Base-by-base conservation (phyloP, 2,329 filamentous ascomycete genomes). In the Stemphylium beticola region DNA sequence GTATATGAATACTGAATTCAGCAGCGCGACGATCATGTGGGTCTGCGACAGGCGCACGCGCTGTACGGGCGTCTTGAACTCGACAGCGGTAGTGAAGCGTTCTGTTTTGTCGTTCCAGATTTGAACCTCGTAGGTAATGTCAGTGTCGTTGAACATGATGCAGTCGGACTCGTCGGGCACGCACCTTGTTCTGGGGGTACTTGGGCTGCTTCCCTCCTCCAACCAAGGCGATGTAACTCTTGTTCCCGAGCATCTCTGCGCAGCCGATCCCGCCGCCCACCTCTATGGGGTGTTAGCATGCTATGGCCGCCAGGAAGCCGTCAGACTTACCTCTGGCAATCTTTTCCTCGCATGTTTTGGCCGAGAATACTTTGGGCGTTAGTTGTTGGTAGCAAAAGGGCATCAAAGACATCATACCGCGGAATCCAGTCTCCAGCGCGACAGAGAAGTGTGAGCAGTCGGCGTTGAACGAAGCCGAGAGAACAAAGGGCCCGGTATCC, bases 91-190 rank as follows among this genome's bases (percentile, higher is more conserved):
- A 12, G 91, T 82, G 7, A 88, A 86, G 61, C 88, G 89, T 58
- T 89, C 86, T 62, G 90, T 90, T 57, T 86, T 83, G 67, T 96
- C 92, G 74, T 99, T 93, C 93, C 93, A 98, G 66, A 98, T 90
- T 61, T 96, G 87, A 43, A 93, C 83, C 85, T 88, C 53, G 20
- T 63, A 52, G 65, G 48, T 52, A 39, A 58, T 64, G 66, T 73
- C 68, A 72, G 58, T 66, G 34, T 58, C 38, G 58, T 51, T 49
- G 58, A 71, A 44, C 10, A 66, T 45, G 8, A 64, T 56, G 69
- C 67, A 73, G 62, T 58, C 63, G 39, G 55, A 46, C 52, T 67
- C 62, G 46, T 67, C 46, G 57, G 62, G 58, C n/a, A 63, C 58
- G 58, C 55, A 87, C 91, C 81, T 96, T 96, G 77, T 93, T 96